Conservation (phyloP, 768 basidiomycete species). For the Termitomyces titanicus region DNA sequence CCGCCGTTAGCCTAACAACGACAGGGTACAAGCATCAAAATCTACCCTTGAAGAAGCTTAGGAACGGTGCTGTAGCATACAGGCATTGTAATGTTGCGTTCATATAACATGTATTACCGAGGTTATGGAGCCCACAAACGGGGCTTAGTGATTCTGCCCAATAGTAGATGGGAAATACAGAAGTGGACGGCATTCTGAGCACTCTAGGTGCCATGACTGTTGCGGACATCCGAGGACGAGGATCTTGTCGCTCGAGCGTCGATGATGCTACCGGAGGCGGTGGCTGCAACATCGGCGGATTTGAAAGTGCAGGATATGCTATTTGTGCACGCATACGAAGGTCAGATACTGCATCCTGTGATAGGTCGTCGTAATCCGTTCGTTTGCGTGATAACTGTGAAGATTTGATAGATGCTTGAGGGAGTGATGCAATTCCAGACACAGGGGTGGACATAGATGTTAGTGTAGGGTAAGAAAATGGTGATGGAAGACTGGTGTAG, state of each 20-base stretch:
- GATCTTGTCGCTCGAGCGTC: conserved; percentile 71
- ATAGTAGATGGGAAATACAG: conserved; percentile 74
- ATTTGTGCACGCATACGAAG: conserved; percentile 51
- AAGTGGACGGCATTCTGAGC: conserved; percentile 56
- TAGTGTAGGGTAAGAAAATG: conserved; percentile 46
- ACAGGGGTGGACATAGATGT: conserved; percentile 34
- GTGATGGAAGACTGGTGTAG: conserved; percentile 27
- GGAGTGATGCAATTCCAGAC: conserved; percentile 60
- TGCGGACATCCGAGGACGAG: conserved; percentile 52
- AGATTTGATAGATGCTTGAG: conserved; percentile 82
- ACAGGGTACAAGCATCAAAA: background rate
- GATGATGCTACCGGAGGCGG: conserved; percentile 77
- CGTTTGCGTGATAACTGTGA: conserved; percentile 66
- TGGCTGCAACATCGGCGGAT: conserved; percentile 63
- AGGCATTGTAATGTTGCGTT: conserved; percentile 97
- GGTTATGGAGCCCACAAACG: conserved; percentile 85
- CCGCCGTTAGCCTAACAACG: conserved; percentile 6
- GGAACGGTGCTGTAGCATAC: conserved; percentile 90
- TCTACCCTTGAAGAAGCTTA: conserved; percentile 87
- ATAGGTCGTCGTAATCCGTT: conserved; percentile 79
- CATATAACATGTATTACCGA: conserved; percentile 99
- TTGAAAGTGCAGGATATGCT: conserved; percentile 75
- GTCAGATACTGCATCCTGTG: conserved; percentile 55
- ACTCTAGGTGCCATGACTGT: conserved; percentile 43
- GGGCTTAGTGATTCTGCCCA: conserved; percentile 83